phyloP scores from a whole-genome alignment of 768 basidiomycete genomes.

The Collybiopsis confluens region DNA sequence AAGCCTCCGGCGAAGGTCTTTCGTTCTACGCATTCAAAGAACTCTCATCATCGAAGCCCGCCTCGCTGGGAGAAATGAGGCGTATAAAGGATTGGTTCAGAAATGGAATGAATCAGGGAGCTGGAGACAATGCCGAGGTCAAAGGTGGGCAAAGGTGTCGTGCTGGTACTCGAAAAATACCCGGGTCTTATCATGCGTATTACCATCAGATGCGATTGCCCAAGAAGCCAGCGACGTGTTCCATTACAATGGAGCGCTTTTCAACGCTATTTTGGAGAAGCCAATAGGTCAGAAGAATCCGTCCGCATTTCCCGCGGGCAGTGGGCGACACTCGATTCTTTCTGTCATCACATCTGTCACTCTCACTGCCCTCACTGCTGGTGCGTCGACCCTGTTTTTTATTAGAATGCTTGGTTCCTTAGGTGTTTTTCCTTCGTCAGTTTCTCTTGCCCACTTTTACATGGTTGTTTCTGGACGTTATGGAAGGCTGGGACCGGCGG shows the following conservation, averaged over 20 bases:
- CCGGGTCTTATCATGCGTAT: conserved; percentile 1
- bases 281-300: conserved; percentile 19
- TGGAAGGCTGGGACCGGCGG: conserved; percentile 37
- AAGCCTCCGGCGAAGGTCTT: conserved; percentile 46
- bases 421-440: no score
- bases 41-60: conserved; percentile 40
- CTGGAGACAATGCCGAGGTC: conserved; percentile 31
- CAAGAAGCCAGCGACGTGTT: conserved; percentile 49
- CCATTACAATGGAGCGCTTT: conserved; percentile 42
- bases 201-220: conserved; percentile 34
- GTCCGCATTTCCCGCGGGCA: conserved; percentile 7
- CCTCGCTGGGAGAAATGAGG: conserved; percentile 57
- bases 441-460: conserved; percentile 46
- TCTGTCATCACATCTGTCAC: conserved; percentile 28
- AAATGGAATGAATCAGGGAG: conserved; percentile 48
- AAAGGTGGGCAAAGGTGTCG: no score
- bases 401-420: no score
- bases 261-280: conserved; percentile 29
- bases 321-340: conserved; percentile 24
- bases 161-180: background rate
- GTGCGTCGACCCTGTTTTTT: no score
- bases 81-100: conserved; percentile 73
- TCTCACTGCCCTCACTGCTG: background rate
- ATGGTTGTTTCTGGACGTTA: conserved; percentile 40
- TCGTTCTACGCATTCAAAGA: conserved; percentile 69